Conservation (phyloP, 1,284 basidiomycete species). For the Microbotryum lychnidis-dioicae region DNA sequence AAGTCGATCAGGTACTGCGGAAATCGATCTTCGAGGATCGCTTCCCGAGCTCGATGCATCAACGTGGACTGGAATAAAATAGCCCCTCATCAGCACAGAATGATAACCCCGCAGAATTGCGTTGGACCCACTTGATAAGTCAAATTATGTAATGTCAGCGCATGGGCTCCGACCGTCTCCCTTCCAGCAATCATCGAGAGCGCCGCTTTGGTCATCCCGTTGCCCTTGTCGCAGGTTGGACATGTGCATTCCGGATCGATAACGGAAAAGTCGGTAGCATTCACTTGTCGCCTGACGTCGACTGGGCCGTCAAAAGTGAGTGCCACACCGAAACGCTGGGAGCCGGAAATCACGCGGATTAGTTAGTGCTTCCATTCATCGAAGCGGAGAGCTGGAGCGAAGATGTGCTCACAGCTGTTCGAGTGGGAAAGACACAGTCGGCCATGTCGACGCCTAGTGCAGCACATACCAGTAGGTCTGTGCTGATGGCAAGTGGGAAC, state of each 20-base stretch:
- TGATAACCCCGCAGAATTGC: background rate
- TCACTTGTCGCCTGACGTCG: conserved; percentile 67
- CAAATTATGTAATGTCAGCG: conserved; percentile 30
- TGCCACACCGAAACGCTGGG: conserved; percentile 65
- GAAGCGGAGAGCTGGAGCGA: background rate
- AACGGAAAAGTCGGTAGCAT: conserved; percentile 56
- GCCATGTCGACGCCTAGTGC: conserved; percentile 85
- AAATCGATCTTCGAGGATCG: conserved; percentile 64
- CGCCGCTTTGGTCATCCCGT: conserved; percentile 52
- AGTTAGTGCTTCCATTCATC: background rate
- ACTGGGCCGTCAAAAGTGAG: conserved; percentile 66
- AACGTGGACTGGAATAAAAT: conserved; percentile 36
- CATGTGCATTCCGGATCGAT: conserved; percentile 70
- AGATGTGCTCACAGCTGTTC: conserved; percentile 49
- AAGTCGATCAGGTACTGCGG: conserved; percentile 64
- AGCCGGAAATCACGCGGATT: background rate
- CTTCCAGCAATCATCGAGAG: conserved; percentile 62
- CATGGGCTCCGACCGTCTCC: conserved; percentile 68
- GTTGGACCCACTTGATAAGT: conserved; percentile 11
- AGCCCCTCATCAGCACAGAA: background rate
- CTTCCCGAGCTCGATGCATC: conserved; percentile 67
- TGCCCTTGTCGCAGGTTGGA: conserved; percentile 60
- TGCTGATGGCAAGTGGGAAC: background rate
- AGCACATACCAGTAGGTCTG: conserved; percentile 74
- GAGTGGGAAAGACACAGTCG: conserved; percentile 78